These are phyloP conservation scores for Turnera subulata DNA, from an alignment of 345 rosid species.

Conservation along the genomic window DNA sequence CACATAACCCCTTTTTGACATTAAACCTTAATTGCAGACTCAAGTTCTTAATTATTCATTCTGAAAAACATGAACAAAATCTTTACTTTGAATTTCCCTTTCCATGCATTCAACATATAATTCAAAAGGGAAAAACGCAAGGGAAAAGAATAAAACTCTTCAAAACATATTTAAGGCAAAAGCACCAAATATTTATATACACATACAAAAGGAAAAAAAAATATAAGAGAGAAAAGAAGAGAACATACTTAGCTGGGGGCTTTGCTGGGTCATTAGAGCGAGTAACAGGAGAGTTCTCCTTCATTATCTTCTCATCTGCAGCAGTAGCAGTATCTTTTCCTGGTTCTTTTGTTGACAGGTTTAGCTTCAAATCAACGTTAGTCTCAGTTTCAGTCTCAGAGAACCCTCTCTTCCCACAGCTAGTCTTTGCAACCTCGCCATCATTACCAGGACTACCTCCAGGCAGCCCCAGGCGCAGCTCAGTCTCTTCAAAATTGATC, in stretches of 20 bases:
- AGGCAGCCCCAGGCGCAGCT: slow-evolving; percentile 59
- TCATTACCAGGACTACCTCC: slow-evolving; percentile 7
- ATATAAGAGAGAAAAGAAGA: background rate
- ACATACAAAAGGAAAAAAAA: no score
- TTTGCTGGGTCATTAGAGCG: slow-evolving; percentile 20
- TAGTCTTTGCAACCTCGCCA: background rate
- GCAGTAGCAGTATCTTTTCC: background rate
- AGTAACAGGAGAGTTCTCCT: slow-evolving; percentile 20
- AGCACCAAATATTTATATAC: no score
- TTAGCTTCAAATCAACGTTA: slow-evolving; percentile 29
- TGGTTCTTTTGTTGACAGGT: slow-evolving; percentile 10
- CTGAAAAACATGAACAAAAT: no score
- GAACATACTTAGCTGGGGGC: slow-evolving; percentile 25
- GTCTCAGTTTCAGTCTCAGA: slow-evolving; percentile 11
- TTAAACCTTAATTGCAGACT: background rate
- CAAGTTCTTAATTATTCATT: background rate
- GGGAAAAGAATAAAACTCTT: background rate
- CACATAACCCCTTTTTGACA: background rate
- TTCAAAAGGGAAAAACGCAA: no score
- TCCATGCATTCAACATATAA: no score
- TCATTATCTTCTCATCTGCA: slow-evolving; percentile 16
- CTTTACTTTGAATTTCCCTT: no score
- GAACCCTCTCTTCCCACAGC: slow-evolving; percentile 28
- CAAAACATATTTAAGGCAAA: background rate
- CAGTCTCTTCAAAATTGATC: slow-evolving; percentile 89